Evolutionary conservation across 2,329 filamentous ascomycete genomes (phyloP).

Genomic region (Ascochyta fabae): DNA sequence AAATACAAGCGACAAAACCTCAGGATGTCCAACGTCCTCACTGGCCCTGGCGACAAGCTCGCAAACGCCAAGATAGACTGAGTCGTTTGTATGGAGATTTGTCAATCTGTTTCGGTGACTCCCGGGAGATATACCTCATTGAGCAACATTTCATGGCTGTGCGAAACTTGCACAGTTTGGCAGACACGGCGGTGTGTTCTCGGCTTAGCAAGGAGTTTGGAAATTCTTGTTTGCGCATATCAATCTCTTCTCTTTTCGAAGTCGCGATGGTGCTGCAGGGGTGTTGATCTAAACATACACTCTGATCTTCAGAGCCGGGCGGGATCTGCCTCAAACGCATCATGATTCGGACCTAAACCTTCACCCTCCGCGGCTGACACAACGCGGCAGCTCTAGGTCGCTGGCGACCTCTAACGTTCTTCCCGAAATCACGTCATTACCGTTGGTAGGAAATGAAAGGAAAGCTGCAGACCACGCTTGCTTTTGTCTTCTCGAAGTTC

Average conservation of each 20-base stretch:
- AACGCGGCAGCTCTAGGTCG: slow-evolving; percentile 1
- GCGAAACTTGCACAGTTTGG: slow-evolving; percentile 46
- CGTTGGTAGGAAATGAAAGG: slow-evolving; percentile 9
- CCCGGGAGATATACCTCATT: slow-evolving; percentile 12
- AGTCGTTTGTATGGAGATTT: slow-evolving; percentile 38
- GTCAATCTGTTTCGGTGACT: slow-evolving; percentile 39
- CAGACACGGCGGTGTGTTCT: slow-evolving; percentile 23
- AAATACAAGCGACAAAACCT: slow-evolving; percentile 76
- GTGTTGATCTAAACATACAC: slow-evolving; percentile 11
- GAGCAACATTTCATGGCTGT: slow-evolving; percentile 26
- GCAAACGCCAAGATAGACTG: slow-evolving; percentile 78
- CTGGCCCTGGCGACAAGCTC: slow-evolving; percentile 70
- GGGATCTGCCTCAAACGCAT: slow-evolving; percentile 16
- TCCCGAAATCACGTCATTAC: slow-evolving; percentile 9
- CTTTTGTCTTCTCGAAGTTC: slow-evolving; percentile 28
- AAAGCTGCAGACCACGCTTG: slow-evolving; percentile 1
- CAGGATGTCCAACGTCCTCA: slow-evolving; percentile 81
- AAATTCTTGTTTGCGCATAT: slow-evolving; percentile 11
- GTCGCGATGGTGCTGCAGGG: not conserved
- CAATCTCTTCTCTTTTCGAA: slow-evolving; percentile 9
- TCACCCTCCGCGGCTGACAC: slow-evolving; percentile 7
- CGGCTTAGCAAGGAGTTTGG: slow-evolving; percentile 23
- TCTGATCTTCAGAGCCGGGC: slow-evolving; percentile 7
- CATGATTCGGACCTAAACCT: slow-evolving; percentile 12
- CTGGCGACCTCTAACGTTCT: slow-evolving; percentile 5